Percentiles rank a stretch among this genome's conserved stretches.
Conservation (phyloP, 768 basidiomycete species). For the Amanita muscaria region DNA sequence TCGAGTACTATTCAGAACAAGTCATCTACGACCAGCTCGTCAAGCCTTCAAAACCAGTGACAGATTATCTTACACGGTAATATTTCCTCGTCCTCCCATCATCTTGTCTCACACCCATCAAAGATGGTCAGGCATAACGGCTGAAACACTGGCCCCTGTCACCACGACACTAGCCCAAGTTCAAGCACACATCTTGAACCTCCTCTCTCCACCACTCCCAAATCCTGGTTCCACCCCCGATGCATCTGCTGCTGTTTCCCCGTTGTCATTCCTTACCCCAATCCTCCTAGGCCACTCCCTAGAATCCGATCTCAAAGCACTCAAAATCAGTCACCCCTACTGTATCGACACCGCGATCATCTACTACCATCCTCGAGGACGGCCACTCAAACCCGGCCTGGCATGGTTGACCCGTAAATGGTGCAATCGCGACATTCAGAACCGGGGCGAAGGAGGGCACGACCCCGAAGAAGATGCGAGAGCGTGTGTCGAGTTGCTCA, state of each 20-base stretch:
- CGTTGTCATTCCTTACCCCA: constrained; percentile 37
- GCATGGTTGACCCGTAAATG: constrained; percentile 97
- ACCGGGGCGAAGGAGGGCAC: constrained; percentile 76
- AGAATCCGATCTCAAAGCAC: constrained; percentile 85
- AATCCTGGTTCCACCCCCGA: constrained; percentile 28
- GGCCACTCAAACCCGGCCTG: constrained; percentile 88
- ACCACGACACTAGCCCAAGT: constrained; percentile 77
- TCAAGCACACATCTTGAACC: constrained; percentile 56
- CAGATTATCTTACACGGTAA: constrained; percentile 89
- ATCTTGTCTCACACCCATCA: background rate
- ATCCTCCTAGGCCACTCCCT: constrained; percentile 93
- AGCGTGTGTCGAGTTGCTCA: constrained; percentile 77
- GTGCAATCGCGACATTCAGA: constrained; percentile 86
- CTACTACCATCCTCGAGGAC: constrained; percentile 89
- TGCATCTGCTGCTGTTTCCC: constrained; percentile 13
- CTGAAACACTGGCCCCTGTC: constrained; percentile 52
- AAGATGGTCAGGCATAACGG: constrained; percentile 93
- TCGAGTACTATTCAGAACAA: constrained; percentile 65
- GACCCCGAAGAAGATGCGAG: constrained; percentile 93
- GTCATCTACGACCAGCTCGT: constrained; percentile 87
- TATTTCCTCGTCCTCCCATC: constrained; percentile 10
- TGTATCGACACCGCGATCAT: constrained; percentile 89
- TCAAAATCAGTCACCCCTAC: constrained; percentile 77
- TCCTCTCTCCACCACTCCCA: constrained; percentile 43
- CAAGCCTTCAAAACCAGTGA: constrained; percentile 75